Conservation (phyloP, 2,329 filamentous ascomycete genomes). For the Pestalotiopsis sp. region DNA sequence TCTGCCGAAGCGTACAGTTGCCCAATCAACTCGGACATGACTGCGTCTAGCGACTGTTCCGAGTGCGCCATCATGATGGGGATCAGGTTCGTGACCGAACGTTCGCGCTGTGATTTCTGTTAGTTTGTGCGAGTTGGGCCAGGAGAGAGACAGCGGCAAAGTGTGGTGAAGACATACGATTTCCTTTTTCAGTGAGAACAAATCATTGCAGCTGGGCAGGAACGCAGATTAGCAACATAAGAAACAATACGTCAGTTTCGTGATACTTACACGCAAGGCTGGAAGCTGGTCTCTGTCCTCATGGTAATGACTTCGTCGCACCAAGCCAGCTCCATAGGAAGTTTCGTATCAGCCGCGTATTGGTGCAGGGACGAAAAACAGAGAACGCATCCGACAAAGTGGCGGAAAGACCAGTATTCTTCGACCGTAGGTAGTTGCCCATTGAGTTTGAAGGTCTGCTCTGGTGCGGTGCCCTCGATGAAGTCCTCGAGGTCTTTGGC, state of each 20-base stretch:
- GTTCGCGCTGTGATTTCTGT: not conserved
- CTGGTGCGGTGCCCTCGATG: constrained; percentile 20
- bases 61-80: not conserved
- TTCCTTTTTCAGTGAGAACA: not conserved
- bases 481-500: constrained; percentile 20
- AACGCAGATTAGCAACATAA: not conserved
- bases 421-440: constrained; percentile 17
- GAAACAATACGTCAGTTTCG: not conserved
- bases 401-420: constrained; percentile 23
- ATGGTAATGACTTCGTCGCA: constrained; percentile 19
- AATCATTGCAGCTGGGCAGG: not conserved
- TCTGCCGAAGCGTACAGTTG: not conserved
- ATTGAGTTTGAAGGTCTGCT: constrained; percentile 21
- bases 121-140: not conserved
- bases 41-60: not conserved
- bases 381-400: constrained; percentile 21
- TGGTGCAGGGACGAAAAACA: constrained; percentile 20
- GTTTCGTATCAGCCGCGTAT: constrained; percentile 19
- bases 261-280: constrained; percentile 20
- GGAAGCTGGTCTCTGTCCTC: constrained; percentile 19
- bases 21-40: not conserved
- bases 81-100: not conserved
- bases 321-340: constrained; percentile 19
- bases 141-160: not conserved
- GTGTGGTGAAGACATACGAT: not conserved